Percentiles rank a stretch among this genome's conserved stretches.
These are phyloP conservation scores for Combretum micranthum DNA, from an alignment of 345 rosid genomes.

Conservation along the genomic window DNA sequence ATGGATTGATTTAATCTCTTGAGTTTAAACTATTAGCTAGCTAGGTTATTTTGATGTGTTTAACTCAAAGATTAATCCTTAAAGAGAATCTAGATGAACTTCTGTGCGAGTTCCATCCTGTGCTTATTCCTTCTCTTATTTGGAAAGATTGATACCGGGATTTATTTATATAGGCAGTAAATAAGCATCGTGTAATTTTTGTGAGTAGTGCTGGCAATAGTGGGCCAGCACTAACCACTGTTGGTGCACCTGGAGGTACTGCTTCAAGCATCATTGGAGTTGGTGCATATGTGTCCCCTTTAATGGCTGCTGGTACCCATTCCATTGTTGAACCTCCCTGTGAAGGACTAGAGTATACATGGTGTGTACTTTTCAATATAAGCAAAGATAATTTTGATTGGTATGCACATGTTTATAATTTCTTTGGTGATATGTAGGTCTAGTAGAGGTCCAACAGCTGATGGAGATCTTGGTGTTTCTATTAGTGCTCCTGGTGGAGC, in stretches of 20 bases:
- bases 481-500: constrained; percentile 99
- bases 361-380: constrained; percentile 28
- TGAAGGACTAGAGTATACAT: constrained; percentile 94
- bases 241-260: constrained; percentile 99
- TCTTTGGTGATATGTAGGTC: constrained; percentile 58
- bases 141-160: constrained; percentile 8
- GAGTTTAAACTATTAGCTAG: no score
- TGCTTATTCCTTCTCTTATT: not conserved
- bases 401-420: not conserved
- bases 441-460: constrained; percentile 94
- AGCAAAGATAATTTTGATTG: no score
- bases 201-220: constrained; percentile 99
- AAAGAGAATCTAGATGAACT: no score
- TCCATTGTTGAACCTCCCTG: constrained; percentile 84
- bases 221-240: constrained; percentile 94
- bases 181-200: constrained; percentile 77
- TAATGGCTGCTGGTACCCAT: constrained; percentile 97
- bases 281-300: constrained; percentile 98
- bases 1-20: no score
- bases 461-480: constrained; percentile 95
- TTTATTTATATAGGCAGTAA: constrained; percentile 59
- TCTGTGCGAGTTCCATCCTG: no score
- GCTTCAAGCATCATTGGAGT: constrained; percentile 91
- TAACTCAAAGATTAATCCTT: no score
- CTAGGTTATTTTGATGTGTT: no score